phyloP scores from a whole-genome alignment of 1,284 basidiomycete genomes.

The Trametes pubescens region DNA sequence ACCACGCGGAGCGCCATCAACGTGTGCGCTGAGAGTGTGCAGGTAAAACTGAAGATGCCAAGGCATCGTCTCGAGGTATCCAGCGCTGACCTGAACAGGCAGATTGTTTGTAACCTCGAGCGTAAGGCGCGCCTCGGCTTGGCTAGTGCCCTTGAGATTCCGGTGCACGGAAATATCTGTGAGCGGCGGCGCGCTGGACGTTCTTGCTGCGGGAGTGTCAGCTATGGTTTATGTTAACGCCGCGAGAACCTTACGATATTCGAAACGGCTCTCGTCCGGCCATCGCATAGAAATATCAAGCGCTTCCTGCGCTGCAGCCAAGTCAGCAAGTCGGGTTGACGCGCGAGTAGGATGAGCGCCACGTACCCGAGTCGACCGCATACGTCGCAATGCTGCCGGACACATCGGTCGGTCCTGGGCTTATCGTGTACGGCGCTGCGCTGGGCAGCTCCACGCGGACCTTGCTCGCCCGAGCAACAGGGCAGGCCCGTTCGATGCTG shows the following conservation, averaged over 20 bases:
- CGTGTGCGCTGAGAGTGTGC: slow-evolving; percentile 73
- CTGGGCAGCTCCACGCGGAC: slow-evolving; percentile 58
- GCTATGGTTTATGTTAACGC: slow-evolving; percentile 11
- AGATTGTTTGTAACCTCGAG: slow-evolving; percentile 76
- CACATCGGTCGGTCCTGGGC: slow-evolving; percentile 55
- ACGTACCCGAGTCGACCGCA: slow-evolving; percentile 56
- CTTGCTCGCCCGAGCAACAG: slow-evolving; percentile 62
- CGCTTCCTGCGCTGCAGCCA: slow-evolving; percentile 31
- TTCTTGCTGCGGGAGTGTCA: slow-evolving; percentile 31
- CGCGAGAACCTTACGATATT: slow-evolving; percentile 57
- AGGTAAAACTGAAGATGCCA: slow-evolving; percentile 93
- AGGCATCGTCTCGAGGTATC: slow-evolving; percentile 93
- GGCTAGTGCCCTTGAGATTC: slow-evolving; percentile 78
- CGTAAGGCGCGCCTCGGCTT: slow-evolving; percentile 78
- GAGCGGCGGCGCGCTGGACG: slow-evolving; percentile 38
- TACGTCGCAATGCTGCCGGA: slow-evolving; percentile 52
- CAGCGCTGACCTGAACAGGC: slow-evolving; percentile 55
- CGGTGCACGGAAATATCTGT: slow-evolving; percentile 70
- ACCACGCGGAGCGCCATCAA: slow-evolving; percentile 53
- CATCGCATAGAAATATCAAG: slow-evolving; percentile 67
- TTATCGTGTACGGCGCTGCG: slow-evolving; percentile 51
- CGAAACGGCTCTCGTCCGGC: slow-evolving; percentile 58
- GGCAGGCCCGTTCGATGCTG: slow-evolving; percentile 66
- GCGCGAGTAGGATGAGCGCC: not conserved
- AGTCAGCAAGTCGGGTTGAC: slow-evolving; percentile 1